phyloP scores from a whole-genome alignment of 1,139 yeast species.

The Kodamaea sp. region DNA sequence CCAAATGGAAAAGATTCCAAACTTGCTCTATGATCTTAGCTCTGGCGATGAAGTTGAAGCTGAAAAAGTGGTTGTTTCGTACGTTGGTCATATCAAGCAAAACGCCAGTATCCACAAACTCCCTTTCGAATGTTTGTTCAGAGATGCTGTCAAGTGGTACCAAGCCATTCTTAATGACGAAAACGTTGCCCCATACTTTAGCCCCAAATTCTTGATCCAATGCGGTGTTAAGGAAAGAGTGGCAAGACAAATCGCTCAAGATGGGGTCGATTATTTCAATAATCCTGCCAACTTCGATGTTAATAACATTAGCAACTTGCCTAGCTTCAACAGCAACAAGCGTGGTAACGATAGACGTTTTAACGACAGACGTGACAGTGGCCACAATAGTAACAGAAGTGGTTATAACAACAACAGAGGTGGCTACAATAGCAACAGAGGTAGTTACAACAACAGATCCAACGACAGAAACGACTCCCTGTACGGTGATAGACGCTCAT shows the following conservation, averaged over 20 bases:
- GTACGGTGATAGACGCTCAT: too few species aligned
- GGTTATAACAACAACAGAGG: constrained; percentile 9
- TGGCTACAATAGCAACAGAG: constrained; percentile 11
- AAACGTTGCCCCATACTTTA: constrained; percentile 4
- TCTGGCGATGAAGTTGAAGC: constrained; percentile 12
- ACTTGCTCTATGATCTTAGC: constrained; percentile 11
- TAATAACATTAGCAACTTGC: too few species aligned
- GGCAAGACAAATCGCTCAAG: constrained; percentile 6
- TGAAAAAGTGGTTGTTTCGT: constrained; percentile 11
- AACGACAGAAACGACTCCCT: neutral
- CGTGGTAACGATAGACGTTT: constrained; percentile 11
- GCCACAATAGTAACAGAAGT: constrained; percentile 8
- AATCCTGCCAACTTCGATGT: constrained; percentile 8
- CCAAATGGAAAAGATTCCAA: constrained; percentile 8
- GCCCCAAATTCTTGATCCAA: constrained; percentile 5
- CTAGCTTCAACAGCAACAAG: constrained; percentile 1
- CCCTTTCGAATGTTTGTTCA: constrained; percentile 9
- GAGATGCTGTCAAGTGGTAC: constrained; percentile 9
- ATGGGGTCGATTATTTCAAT: constrained; percentile 8
- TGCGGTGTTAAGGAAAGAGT: constrained; percentile 6
- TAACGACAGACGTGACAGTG: constrained; percentile 10
- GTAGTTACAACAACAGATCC: constrained; percentile 6
- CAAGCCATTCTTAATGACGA: constrained; percentile 6
- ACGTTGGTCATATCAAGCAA: constrained; percentile 8
- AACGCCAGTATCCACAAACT: constrained; percentile 7